These are phyloP conservation scores for Sphenostylis stenocarpa DNA, from an alignment of 306 rosid species.

Conservation along the genomic window DNA sequence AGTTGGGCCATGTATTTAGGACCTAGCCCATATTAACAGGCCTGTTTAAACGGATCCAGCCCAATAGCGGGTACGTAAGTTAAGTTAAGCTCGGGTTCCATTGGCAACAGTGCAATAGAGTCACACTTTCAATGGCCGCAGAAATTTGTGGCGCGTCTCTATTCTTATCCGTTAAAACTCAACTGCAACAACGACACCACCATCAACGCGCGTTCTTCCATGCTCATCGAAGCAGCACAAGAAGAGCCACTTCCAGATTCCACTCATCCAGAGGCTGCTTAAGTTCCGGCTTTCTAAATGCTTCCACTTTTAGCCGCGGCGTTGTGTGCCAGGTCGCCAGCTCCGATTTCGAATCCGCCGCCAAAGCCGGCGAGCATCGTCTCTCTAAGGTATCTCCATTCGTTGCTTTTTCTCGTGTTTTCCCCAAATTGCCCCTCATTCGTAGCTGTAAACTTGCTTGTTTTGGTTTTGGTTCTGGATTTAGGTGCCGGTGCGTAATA, in stretches of 20 bases:
- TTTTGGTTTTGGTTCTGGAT: neutral
- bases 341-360: constrained; percentile 46
- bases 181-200: neutral
- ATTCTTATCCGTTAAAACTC: constrained; percentile 69
- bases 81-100: neutral
- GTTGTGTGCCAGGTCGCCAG: constrained; percentile 48
- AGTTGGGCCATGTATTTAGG: neutral
- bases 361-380: constrained; percentile 67
- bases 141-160: constrained; percentile 55
- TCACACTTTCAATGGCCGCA: constrained; percentile 58
- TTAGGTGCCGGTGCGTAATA: constrained; percentile 77
- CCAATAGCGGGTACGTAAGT: constrained; percentile 9
- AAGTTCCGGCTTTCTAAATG: constrained; percentile 29
- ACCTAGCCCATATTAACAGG: neutral
- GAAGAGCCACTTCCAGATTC: constrained; percentile 35
- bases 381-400: constrained; percentile 54
- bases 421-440: neutral
- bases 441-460: neutral
- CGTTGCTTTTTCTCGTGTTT: neutral
- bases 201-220: neutral
- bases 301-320: constrained; percentile 28
- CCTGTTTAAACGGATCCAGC: neutral
- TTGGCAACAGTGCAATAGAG: neutral
- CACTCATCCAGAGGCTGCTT: constrained; percentile 21
- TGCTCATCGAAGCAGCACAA: constrained; percentile 21